Conservation (phyloP, 2,329 filamentous ascomycete species). For the Aspergillus texensis region DNA sequence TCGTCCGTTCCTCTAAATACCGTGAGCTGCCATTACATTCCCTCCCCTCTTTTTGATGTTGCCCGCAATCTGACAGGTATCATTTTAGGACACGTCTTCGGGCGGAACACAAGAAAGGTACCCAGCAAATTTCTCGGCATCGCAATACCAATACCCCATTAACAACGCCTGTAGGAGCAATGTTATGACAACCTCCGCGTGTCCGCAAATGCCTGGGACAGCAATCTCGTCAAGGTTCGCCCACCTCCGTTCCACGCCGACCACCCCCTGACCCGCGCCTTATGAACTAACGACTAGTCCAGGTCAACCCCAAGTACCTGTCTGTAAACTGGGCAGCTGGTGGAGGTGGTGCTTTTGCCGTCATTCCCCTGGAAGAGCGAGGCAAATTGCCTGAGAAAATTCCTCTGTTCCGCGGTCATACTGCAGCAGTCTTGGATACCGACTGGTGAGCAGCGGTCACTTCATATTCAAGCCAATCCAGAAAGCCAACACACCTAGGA, state of each 20-base stretch:
- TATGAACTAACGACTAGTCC: constrained; percentile 23
- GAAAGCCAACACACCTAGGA: constrained; percentile 57
- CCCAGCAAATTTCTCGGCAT: constrained; percentile 9
- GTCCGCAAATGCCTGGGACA: constrained; percentile 98
- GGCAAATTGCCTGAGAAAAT: constrained; percentile 91
- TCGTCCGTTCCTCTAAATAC: constrained; percentile 74
- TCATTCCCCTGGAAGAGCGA: constrained; percentile 86
- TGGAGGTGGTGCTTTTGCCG: constrained; percentile 94
- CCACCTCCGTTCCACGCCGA: constrained; percentile 15
- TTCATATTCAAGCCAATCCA: neutral
- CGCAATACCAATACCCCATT: neutral
- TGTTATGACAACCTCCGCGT: constrained; percentile 98
- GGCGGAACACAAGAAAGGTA: constrained; percentile 86
- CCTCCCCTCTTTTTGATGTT: constrained; percentile 16
- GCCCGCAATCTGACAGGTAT: constrained; percentile 35
- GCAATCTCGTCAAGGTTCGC: constrained; percentile 91
- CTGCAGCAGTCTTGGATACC: constrained; percentile 91
- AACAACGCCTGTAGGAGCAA: constrained; percentile 64
- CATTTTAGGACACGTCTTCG: constrained; percentile 88
- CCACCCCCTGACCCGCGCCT: constrained; percentile 1
- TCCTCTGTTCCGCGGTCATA: constrained; percentile 94
- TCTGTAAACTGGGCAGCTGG: constrained; percentile 98
- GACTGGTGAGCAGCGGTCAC: constrained; percentile 71
- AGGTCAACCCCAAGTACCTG: constrained; percentile 95
- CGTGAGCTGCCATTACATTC: constrained; percentile 52